Conservation (phyloP, 2,329 filamentous ascomycete genomes). For the Diplodia seriata region DNA sequence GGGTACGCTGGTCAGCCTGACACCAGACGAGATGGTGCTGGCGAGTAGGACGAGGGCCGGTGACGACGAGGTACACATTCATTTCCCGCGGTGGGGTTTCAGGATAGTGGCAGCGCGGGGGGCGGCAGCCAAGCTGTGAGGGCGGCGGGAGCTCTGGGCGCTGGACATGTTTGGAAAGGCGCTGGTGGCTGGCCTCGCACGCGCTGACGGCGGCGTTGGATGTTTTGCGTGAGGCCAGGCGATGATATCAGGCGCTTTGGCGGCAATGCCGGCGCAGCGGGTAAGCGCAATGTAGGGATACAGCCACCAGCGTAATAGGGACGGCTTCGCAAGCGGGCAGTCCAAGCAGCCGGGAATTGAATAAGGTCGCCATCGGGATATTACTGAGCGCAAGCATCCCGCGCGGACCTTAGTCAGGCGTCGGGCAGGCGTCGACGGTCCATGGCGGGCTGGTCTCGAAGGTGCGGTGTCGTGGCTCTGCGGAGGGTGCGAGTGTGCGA, state of each 20-base stretch:
- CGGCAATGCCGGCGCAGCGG: conserved; percentile 7
- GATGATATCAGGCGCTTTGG: conserved; percentile 21
- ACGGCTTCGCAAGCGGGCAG: background rate
- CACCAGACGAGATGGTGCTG: conserved; percentile 40
- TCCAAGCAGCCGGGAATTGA: conserved; percentile 6
- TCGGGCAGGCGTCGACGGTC: conserved; percentile 7
- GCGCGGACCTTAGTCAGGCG: conserved; percentile 24
- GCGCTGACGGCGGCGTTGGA: background rate
- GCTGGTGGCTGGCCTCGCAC: conserved; percentile 10
- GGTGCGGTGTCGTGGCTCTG: background rate
- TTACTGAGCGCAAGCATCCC: conserved; percentile 21
- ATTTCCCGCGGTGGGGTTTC: conserved; percentile 41
- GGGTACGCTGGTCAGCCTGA: conserved; percentile 42
- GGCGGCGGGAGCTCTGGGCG: background rate
- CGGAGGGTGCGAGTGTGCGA: conserved; percentile 3
- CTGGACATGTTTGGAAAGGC: background rate
- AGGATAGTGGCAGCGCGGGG: conserved; percentile 36
- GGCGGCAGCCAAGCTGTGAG: conserved; percentile 24
- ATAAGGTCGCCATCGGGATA: conserved; percentile 1
- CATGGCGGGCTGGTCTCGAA: background rate
- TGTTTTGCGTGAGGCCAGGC: conserved; percentile 9
- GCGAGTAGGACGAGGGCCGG: conserved; percentile 33
- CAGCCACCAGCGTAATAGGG: conserved; percentile 14
- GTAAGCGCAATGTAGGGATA: conserved; percentile 26
- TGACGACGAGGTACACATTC: conserved; percentile 36